Evolutionary conservation across 2,329 filamentous ascomycete genomes (phyloP).

Genomic region (Fusarium oligoseptatum): DNA sequence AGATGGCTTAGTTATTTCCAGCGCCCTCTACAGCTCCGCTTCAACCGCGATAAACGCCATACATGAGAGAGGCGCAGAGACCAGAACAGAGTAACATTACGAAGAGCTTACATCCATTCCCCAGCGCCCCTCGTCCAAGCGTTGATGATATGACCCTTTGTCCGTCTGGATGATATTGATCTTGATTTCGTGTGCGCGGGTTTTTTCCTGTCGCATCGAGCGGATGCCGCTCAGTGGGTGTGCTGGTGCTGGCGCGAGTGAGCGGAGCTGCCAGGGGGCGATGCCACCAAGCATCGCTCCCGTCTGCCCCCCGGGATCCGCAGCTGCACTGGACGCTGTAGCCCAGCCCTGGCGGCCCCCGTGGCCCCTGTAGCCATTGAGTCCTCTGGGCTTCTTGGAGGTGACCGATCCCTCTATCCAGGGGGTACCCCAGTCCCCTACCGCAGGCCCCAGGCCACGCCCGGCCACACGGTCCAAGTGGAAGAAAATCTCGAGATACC

Average conservation of each 20-base stretch:
- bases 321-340: conserved; percentile 37
- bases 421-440: conserved; percentile 26
- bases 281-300: conserved; percentile 45
- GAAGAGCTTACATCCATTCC: not conserved
- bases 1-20: conserved; percentile 32
- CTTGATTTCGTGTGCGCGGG: conserved; percentile 30
- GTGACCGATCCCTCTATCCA: conserved; percentile 37
- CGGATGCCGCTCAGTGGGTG: conserved; percentile 34
- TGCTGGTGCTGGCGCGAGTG: conserved; percentile 42
- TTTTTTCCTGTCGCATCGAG: conserved; percentile 38
- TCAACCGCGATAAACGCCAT: not conserved
- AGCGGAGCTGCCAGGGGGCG: conserved; percentile 42
- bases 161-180: conserved; percentile 23
- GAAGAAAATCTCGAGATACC: conserved; percentile 1
- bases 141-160: conserved; percentile 17
- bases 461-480: conserved; percentile 10
- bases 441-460: conserved; percentile 16
- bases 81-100: not conserved
- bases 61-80: not conserved
- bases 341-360: conserved; percentile 35
- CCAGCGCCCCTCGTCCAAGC: not conserved
- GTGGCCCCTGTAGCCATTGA: conserved; percentile 37
- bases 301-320: conserved; percentile 38
- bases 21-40: not conserved
- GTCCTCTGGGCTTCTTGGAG: conserved; percentile 3